Evolutionary conservation across 2,329 filamentous ascomycete genomes (phyloP), one percentile per base, ranked within the genome.

Genomic region (Xylariaceae sp.): DNA sequence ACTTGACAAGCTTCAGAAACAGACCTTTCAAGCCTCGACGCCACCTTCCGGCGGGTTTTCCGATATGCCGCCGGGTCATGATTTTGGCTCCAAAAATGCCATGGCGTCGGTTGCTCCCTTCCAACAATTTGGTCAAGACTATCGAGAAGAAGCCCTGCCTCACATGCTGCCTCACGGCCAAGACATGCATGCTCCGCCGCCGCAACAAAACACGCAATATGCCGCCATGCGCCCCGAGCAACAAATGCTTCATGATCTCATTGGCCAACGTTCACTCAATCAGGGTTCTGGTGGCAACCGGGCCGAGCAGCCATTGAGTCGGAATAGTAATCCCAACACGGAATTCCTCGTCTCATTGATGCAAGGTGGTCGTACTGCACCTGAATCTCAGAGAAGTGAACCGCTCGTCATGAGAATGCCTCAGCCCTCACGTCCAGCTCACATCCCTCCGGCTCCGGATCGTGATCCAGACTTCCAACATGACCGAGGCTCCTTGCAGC

Each of bases 321-420:
- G 73, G 57, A 77, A 76, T 52, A 80, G 77, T 70, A 86, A 82
- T 71, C 84, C 80, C 66, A 89, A 93, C 67, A 84, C 88, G n/a
- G 89, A 95, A 64, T 92, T 94, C 71, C 77, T 96, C 53, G 89
- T 96, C 74, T 89, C 87, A 62, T 80, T 96, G 35, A 94, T 96
- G 89, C 84, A 88, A 66, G 73, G 74, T 62, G 71, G 73, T 18
- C 79, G 81, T 60, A 75, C 75, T 44, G 76, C 74, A 2, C 76
- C 80, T 0, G 81, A 85, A 34, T 72, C 75, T 4, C 79, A 80
- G 45, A 75, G 78, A 61, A 76, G 77, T 39, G 83, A 85, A 55
- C 82, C 82, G 58, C 69, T 79, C 52, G 70, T 82, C 55, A 77
- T 83, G 72, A 77, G 81, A 58, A 77, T 78, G 74, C 78, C 79